These are phyloP conservation scores for Cudoniella acicularis DNA, from an alignment of 495 filamentous ascomycete genomes.

Conservation along the genomic window DNA sequence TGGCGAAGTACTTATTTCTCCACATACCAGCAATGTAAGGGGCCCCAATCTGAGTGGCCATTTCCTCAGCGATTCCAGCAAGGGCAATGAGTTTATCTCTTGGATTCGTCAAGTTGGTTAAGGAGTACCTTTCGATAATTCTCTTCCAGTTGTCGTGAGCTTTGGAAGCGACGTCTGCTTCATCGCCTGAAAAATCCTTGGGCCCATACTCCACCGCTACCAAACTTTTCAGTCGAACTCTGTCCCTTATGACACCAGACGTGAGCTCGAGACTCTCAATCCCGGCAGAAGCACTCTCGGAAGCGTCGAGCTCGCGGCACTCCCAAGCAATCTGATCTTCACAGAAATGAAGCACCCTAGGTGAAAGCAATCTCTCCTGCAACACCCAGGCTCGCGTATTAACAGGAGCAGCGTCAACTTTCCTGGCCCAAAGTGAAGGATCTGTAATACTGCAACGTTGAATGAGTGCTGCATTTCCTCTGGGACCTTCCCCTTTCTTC, in stretches of 20 bases:
- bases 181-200: not conserved
- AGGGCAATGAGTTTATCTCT: slow-evolving; percentile 18
- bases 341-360: slow-evolving; percentile 28
- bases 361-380: slow-evolving; percentile 31
- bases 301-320: not conserved
- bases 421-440: not conserved
- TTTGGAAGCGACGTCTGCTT: not conserved
- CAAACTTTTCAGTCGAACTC: not conserved
- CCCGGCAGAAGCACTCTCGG: not conserved
- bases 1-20: not conserved
- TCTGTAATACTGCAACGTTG: not conserved
- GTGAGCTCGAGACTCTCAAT: not conserved
- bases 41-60: not conserved
- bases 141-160: not conserved
- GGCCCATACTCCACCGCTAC: not conserved
- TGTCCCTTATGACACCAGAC: not conserved
- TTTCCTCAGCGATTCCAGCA: slow-evolving; percentile 8
- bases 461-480: not conserved
- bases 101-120: slow-evolving; percentile 2
- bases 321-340: slow-evolving; percentile 27
- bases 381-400: slow-evolving; percentile 32
- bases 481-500: not conserved
- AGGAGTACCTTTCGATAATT: slow-evolving; percentile 7
- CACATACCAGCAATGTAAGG: slow-evolving; percentile 10
- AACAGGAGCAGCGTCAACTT: not conserved